phyloP scores from a whole-genome alignment of 306 rosid genomes.

The Myrica gale region DNA sequence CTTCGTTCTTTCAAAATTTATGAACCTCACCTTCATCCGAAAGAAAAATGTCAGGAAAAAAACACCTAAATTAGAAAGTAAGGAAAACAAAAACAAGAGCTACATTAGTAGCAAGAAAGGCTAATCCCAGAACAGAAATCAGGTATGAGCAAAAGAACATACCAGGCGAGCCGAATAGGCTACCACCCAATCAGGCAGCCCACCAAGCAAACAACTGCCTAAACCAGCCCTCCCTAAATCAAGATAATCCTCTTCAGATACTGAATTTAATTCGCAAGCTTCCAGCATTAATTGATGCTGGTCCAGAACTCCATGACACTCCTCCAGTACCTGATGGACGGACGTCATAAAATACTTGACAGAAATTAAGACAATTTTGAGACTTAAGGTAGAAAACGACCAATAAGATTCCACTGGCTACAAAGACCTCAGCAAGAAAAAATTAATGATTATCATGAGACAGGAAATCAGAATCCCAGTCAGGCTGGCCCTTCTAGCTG shows the following conservation, averaged over 20 bases:
- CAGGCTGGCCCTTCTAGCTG: background rate
- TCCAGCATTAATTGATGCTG: conserved; percentile 85
- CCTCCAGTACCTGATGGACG: conserved; percentile 73
- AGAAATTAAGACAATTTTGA: conserved; percentile 13
- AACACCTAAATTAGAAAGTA: background rate
- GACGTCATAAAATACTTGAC: conserved; percentile 30
- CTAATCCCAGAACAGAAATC: conserved; percentile 15
- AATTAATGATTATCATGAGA: background rate
- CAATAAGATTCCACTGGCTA: conserved; percentile 12
- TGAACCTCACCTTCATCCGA: conserved; percentile 81
- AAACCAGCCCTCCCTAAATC: conserved; percentile 95
- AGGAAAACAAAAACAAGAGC: background rate
- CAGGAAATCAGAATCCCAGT: background rate
- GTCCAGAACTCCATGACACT: conserved; percentile 85
- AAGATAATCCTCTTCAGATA: conserved; percentile 84
- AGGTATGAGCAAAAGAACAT: conserved; percentile 30
- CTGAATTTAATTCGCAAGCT: conserved; percentile 81
- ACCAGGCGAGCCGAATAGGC: conserved; percentile 98
- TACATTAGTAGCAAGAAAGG: conserved; percentile 11
- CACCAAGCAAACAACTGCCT: conserved; percentile 96
- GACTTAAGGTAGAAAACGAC: conserved; percentile 6
- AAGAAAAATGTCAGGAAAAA: conserved; percentile 29
- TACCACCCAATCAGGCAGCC: conserved; percentile 94
- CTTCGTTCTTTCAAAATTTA: conserved; percentile 89
- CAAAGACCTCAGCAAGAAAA: conserved; percentile 8